These are phyloP conservation scores for Dryas drummondii DNA, from an alignment of 306 rosid genomes.

Conservation along the genomic window DNA sequence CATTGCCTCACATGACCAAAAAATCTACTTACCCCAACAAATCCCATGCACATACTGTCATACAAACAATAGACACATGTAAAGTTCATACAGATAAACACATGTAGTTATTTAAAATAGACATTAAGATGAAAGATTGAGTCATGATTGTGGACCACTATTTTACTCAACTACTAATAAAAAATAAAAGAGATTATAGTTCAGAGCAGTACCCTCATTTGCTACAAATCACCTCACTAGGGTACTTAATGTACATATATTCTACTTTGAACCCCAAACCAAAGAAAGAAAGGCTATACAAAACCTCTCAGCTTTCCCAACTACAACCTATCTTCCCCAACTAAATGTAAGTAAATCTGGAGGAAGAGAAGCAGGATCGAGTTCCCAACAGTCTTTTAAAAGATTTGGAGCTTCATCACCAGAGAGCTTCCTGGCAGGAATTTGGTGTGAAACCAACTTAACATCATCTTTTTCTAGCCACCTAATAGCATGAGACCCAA, in stretches of 20 bases:
- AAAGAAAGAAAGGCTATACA: slow-evolving; percentile 28
- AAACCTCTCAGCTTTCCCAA: neutral
- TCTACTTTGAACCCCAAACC: neutral
- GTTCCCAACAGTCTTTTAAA: slow-evolving; percentile 82
- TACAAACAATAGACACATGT: too few species aligned
- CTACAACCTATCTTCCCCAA: slow-evolving; percentile 25
- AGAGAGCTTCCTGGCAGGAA: slow-evolving; percentile 72
- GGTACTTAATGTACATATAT: neutral
- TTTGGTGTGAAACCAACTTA: slow-evolving; percentile 72
- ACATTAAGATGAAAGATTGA: too few species aligned
- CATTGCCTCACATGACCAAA: too few species aligned
- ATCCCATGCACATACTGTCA: too few species aligned
- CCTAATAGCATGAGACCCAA: slow-evolving; percentile 65
- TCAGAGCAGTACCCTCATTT: neutral
- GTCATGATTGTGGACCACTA: too few species aligned
- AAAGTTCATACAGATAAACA: too few species aligned
- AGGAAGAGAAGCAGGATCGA: slow-evolving; percentile 96
- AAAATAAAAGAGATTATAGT: neutral
- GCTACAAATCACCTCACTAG: neutral
- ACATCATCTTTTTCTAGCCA: slow-evolving; percentile 56
- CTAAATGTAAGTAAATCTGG: slow-evolving; percentile 57
- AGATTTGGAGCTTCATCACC: slow-evolving; percentile 54
- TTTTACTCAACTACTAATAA: too few species aligned
- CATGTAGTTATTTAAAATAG: too few species aligned
- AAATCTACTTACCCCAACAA: too few species aligned